Percentiles rank a stretch among this genome's conserved stretches.
phyloP scores from a whole-genome alignment of 1,139 yeast genomes.

The Pichia sp. region DNA sequence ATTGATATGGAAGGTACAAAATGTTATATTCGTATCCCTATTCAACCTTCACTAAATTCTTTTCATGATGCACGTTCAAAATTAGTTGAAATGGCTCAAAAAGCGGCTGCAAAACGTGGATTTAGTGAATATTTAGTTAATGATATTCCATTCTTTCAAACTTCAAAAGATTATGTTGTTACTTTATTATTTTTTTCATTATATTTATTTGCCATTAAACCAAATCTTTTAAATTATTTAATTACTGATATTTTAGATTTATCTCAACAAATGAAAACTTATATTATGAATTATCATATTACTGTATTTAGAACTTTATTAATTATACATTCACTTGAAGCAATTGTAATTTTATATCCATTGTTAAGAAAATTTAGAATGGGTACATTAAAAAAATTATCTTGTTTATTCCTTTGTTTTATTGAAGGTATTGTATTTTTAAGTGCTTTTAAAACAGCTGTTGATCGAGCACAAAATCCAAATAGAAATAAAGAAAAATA shows the following conservation, averaged over 20 bases:
- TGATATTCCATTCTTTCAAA: slow-evolving; percentile 27
- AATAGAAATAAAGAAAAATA: slow-evolving; percentile 9
- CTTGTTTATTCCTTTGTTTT: slow-evolving; percentile 46
- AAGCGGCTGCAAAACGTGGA: slow-evolving; percentile 62
- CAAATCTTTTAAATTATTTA: slow-evolving; percentile 31
- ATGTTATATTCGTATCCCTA: slow-evolving; percentile 30
- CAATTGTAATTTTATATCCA: slow-evolving; percentile 40
- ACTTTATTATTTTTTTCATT: slow-evolving; percentile 28
- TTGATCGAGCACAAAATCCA: slow-evolving; percentile 16
- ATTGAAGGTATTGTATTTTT: slow-evolving; percentile 53
- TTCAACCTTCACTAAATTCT: slow-evolving; percentile 46
- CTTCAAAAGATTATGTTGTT: slow-evolving; percentile 17
- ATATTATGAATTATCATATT: slow-evolving; percentile 9
- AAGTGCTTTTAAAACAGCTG: slow-evolving; percentile 36
- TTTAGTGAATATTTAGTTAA: slow-evolving; percentile 52
- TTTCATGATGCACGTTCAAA: slow-evolving; percentile 51
- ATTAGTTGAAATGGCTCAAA: slow-evolving; percentile 63
- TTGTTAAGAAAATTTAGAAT: slow-evolving; percentile 47
- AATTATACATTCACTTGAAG: slow-evolving; percentile 44
- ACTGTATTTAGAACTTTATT: slow-evolving; percentile 30
- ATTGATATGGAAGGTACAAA: slow-evolving; percentile 11
- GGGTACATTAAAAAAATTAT: slow-evolving; percentile 40
- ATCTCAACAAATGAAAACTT: not conserved
- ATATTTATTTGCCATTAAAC: slow-evolving; percentile 25
- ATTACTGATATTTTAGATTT: slow-evolving; percentile 11